Base-by-base conservation (phyloP, 1,284 basidiomycete genomes). In the Ceratobasidium sp. region DNA sequence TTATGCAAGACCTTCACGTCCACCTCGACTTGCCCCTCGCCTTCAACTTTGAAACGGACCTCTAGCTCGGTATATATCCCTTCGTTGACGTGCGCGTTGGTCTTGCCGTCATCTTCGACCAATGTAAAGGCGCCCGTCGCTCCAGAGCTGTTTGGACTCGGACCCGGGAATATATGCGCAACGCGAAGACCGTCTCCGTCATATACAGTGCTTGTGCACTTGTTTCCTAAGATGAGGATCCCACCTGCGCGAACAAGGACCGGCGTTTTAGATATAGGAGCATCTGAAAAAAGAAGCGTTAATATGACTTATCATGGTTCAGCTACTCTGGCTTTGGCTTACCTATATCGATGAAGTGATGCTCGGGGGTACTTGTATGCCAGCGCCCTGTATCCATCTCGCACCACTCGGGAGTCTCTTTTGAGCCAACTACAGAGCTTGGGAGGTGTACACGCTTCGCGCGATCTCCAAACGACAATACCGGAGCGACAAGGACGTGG, bases 111-210 rank as follows among this genome's bases (percentile, higher is more conserved):
- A 27, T 77, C 74, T 30, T 77, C 74, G 8, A 77, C 41, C 8
- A 77, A 54, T n/a, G 38, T 77, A 55, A 77, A 77, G 18, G 74
- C 59, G 6, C 74, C 74, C 27, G 33, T 48, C n/a, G 64, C 52
- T 14, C 74, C 65, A 38, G 55, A 1, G 65, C 2, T 38, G 5
- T 67, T 3, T 18, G 64, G 20, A n/a, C 14, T 60, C n/a, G 41
- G 65, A 50, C 74, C 68, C 10, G 74, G 74, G 74, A 77, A 77
- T 77, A 77, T 77, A 68, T 77, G 74, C 74, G 74, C 74, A 5
- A 77, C 41, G 41, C 74, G 74, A 30, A 27, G 55, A 16, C 14
- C 30, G 33, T 67, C 60, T 38, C 74, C 74, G 54, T 77, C 74
- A 27, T 77, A 77, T 46, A 50, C 74, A 7, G 74, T 77, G 33